Conservation (phyloP, 106 monocot genomes). For the Allium cepa region DNA sequence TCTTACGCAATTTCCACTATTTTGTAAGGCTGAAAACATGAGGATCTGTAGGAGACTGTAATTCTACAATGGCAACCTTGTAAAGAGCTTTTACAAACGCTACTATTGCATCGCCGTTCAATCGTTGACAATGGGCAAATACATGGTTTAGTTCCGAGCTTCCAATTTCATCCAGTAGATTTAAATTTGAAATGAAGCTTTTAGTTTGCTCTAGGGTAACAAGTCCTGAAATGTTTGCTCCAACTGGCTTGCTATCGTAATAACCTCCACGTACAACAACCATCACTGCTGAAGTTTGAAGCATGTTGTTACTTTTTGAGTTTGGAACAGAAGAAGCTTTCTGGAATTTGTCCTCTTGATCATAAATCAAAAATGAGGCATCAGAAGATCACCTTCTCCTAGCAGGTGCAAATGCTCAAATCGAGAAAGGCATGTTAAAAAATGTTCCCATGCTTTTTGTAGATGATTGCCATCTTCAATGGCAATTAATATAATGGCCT, state of each 20-base stretch:
- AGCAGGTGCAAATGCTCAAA: conserved; percentile 72
- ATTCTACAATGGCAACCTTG: conserved; percentile 55
- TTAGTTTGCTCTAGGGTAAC: conserved; percentile 73
- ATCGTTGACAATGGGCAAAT: conserved; percentile 89
- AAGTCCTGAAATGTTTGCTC: conserved; percentile 35
- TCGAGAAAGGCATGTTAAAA: conserved; percentile 51
- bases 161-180: conserved; percentile 47
- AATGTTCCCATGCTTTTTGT: conserved; percentile 29
- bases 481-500: conserved; percentile 79
- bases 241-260: conserved; percentile 58
- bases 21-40: conserved; percentile 93
- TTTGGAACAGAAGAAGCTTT: conserved; percentile 35
- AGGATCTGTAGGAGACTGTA: conserved; percentile 33
- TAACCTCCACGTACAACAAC: conserved; percentile 59
- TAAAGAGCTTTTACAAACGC: conserved; percentile 97
- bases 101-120: conserved; percentile 96
- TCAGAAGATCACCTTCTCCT: conserved; percentile 13
- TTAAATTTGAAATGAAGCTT: conserved; percentile 73
- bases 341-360: background rate
- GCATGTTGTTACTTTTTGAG: conserved; percentile 30
- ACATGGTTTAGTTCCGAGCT: too few species aligned
- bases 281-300: too few species aligned
- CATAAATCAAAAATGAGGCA: background rate
- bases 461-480: conserved; percentile 83
- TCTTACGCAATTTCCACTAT: conserved; percentile 95